Evolutionary conservation across 352 stramenopile species (phyloP), one percentile per base, ranked within the genome.

Genomic region (Phytophthora chlamydospora): DNA sequence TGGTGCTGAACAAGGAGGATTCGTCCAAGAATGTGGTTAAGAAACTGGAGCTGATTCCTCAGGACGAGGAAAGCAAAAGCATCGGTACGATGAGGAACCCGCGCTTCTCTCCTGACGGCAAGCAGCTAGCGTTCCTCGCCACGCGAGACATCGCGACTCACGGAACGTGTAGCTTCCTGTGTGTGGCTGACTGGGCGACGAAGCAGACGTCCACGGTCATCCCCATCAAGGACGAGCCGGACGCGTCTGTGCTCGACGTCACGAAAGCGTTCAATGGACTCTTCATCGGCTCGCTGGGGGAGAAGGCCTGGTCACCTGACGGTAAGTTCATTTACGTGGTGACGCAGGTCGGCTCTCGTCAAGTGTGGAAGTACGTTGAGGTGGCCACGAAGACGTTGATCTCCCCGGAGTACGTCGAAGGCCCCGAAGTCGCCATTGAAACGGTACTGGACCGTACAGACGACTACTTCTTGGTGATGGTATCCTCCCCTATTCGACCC

Each of bases 111-210:
- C 78, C 81, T 0, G 80, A 90, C 34, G 85, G 85, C 17, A 75
- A 74, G 27, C 71, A 80, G 38, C 53, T 95, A 2, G 83, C 77
- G n/a, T 93, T 91, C 58, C 61, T 90, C 7, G 78, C 75, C 14
- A 95, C 85, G 13, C 64, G 71, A 31, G 75, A 93, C 29, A 78
- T 92, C 16, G 71, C 68, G 4, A 91, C 82, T 17, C 85, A 95
- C 68, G 86, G 83, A 57, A 93, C 85, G 27, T 89, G 77, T 58
- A 93, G 76, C 58, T 66, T 87, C 14, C 61, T 95, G 32, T 84
- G 68, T 6, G 72, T 92, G 13, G 38, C 82, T 10, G 71, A 91
- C 50, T 95, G 82, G 80, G 64, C 41, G 2, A 83, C 81, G 24
- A 86, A 88, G 56, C 46, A 78, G 8, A 83, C 82, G 17, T 71